Conservation (phyloP, 2,329 filamentous ascomycete genomes). For the Dissoconium aciculare region DNA sequence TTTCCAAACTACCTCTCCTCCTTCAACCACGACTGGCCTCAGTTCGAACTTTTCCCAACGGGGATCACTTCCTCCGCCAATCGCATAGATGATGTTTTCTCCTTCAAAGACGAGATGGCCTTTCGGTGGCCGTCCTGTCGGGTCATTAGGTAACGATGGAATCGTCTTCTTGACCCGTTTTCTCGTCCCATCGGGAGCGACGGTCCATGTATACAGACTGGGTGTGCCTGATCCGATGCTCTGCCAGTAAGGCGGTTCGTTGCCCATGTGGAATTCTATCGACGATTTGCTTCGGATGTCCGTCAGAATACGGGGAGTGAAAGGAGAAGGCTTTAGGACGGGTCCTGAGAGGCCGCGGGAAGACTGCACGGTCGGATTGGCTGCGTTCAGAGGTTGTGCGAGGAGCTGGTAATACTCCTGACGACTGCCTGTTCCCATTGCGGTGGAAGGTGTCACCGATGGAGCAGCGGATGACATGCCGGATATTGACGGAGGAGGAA, state of each 20-base stretch:
- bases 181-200: constrained; percentile 24
- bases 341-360: neutral
- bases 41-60: constrained; percentile 24
- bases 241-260: constrained; percentile 43
- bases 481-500: constrained; percentile 14
- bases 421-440: constrained; percentile 14
- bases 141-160: constrained; percentile 37
- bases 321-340: constrained; percentile 19
- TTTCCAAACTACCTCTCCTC: constrained; percentile 12
- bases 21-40: constrained; percentile 9
- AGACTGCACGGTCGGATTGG: constrained; percentile 10
- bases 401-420: constrained; percentile 23
- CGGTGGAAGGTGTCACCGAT: constrained; percentile 13
- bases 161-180: constrained; percentile 21
- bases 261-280: constrained; percentile 66
- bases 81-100: constrained; percentile 18
- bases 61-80: constrained; percentile 23
- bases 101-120: constrained; percentile 61
- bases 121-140: constrained; percentile 51
- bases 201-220: constrained; percentile 14
- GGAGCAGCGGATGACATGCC: constrained; percentile 14
- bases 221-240: constrained; percentile 12
- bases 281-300: constrained; percentile 79
- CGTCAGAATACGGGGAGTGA: constrained; percentile 67
- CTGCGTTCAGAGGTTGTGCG: constrained; percentile 13